These are phyloP conservation scores for Podaxis pistillaris DNA, from an alignment of 768 basidiomycete species.

Conservation along the genomic window DNA sequence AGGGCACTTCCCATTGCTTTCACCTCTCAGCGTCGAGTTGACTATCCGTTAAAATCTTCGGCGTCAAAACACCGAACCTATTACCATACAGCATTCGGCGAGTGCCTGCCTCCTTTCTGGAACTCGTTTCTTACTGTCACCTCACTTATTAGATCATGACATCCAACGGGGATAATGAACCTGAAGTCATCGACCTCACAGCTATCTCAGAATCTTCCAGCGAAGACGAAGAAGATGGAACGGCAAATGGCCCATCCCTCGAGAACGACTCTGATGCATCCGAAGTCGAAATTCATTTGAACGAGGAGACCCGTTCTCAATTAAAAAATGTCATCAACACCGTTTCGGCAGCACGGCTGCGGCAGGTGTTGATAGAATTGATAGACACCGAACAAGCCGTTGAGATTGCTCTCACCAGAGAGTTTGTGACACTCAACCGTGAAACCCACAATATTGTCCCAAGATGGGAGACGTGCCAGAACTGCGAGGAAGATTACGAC, in stretches of 20 bases:
- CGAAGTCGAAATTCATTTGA: constrained; percentile 36
- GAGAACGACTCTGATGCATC: constrained; percentile 18
- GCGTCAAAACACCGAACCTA: neutral
- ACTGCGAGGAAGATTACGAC: constrained; percentile 50
- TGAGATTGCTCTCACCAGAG: constrained; percentile 40
- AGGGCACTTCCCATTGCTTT: constrained; percentile 3
- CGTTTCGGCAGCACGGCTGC: constrained; percentile 42
- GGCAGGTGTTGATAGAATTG: constrained; percentile 36
- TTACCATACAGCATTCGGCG: too few species aligned
- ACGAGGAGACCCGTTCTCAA: constrained; percentile 38
- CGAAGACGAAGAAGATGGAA: constrained; percentile 23
- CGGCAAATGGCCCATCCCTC: constrained; percentile 21
- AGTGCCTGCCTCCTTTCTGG: neutral
- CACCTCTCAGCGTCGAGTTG: neutral
- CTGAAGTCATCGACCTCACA: constrained; percentile 46
- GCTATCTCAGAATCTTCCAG: constrained; percentile 33
- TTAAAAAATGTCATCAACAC: constrained; percentile 41
- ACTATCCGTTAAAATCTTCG: constrained; percentile 2
- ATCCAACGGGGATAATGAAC: constrained; percentile 20
- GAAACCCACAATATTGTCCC: constrained; percentile 34
- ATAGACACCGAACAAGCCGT: constrained; percentile 39
- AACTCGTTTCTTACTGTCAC: neutral
- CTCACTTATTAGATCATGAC: constrained; percentile 22
- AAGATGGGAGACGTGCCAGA: constrained; percentile 45
- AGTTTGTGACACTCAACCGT: constrained; percentile 40